Base-by-base conservation (phyloP, 1,139 yeast species). In the Suhomyces maxii region DNA sequence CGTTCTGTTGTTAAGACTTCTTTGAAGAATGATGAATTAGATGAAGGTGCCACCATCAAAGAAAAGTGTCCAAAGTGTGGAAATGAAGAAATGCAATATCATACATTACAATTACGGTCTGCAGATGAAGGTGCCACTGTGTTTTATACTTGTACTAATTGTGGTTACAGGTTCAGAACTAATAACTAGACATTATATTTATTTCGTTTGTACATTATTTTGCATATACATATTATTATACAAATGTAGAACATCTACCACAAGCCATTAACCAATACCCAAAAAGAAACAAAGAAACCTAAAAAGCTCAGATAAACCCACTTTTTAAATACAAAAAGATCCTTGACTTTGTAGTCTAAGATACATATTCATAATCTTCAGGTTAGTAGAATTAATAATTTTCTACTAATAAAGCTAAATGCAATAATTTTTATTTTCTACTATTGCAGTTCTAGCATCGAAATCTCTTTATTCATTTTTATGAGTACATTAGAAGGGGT, bases 81-180 rank as follows among this genome's bases (percentile, higher is more conserved):
- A 42, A 82, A 91, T 67, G 97, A 93, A 61, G 97, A 93, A 69
- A 95, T 95, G 99, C 93, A 86, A 64, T 93, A 93, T 67, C 97
- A 93, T 64, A 93, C 99, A 8, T 76, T 93, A 59, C 99, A 93
- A 69, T 79, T 93, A 58, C 83, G 99, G 73, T 88, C 96, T 45
- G 99, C 99, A 3, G 99, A 93, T 78, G 99, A 93, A 78, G 99
- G 99, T 76, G 95, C 95, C 30, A 87, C 95, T 7, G 95, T 87
- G 31, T 95, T 93, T 65, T 95, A 93, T 71, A 91, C 99, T 1
- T 93, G 99, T 75, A 86, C 96, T 2, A 73, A 80, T 42, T 93
- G 99, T 77, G 93, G 93, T 38, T 89, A 91, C 77, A 82, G 89
- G 61, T 91, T 88, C 76, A 86, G 97, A 75, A 89, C 97, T 40